A percentile compares a stretch with the other conserved stretches of the same genome.
Evolutionary conservation across 257 asterid species (phyloP).

Genomic region (Vinca minor): DNA sequence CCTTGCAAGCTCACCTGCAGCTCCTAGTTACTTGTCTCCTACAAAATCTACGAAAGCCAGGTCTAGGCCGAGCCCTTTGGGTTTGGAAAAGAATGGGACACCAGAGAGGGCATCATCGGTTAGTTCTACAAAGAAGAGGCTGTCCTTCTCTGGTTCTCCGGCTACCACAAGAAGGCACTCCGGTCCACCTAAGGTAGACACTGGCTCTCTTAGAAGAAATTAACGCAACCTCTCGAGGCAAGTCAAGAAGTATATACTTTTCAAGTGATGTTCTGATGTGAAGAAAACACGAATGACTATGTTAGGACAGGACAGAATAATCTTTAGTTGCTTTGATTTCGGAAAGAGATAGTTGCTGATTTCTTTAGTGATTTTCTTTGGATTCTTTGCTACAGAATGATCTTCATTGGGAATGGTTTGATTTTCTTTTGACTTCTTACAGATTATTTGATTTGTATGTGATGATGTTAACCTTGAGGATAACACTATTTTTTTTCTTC

Average conservation of each 20-base stretch:
- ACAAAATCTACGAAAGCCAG: constrained; percentile 62
- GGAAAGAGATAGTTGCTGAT: neutral
- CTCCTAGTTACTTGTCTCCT: constrained; percentile 62
- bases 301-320: neutral
- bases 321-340: neutral
- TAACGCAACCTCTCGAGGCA: constrained; percentile 14
- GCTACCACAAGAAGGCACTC: constrained; percentile 36
- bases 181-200: constrained; percentile 25
- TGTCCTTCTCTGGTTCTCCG: constrained; percentile 52
- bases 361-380: neutral
- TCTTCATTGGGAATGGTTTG: constrained; percentile 7
- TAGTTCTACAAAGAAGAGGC: constrained; percentile 36
- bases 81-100: constrained; percentile 32
- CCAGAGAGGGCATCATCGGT: constrained; percentile 33
- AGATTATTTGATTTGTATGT: neutral
- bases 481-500: neutral
- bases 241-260: neutral
- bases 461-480: neutral
- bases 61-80: constrained; percentile 46
- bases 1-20: constrained; percentile 46
- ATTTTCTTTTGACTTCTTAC: constrained; percentile 9
- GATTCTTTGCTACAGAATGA: neutral
- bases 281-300: neutral
- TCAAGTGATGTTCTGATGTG: neutral
- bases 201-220: constrained; percentile 17